Base-by-base conservation (phyloP, 2,329 filamentous ascomycete species). In the Penicillium olsonii region DNA sequence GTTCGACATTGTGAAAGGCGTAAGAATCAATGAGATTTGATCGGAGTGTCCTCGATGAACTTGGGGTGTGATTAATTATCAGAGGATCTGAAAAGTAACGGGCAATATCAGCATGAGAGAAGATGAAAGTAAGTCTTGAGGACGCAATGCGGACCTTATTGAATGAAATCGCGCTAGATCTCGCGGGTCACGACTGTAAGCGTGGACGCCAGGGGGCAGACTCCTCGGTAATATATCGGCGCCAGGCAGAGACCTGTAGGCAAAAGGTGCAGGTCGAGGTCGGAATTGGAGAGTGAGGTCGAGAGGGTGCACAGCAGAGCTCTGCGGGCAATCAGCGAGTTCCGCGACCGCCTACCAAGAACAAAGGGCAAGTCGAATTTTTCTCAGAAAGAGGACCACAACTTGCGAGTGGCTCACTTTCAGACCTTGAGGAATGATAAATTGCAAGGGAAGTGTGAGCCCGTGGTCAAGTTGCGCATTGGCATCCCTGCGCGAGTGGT, bases 1-100 rank as follows among this genome's bases (percentile, higher is more conserved):
- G 51, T 75, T 74, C 37, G 72, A 71, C 64, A 71, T 68, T 64
- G 70, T 69, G 45, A 52, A 60, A 54, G 38, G 11, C 43, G 8
- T 44, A 18, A 18, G 18, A 40, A 18, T 22, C 41, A 47, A 18
- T 35, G 39, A 22, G 26, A 12, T 10, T 14, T 15, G 10, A 29
- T 44, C 15, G 44, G 22, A 18, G 24, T 18, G 20, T 43, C 20
- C 17, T 47, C n/a, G 18, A n/a, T 9, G 22, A 17, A 15, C 9
- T 11, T 14, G 10, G 9, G 26, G 26, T 29, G 18, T 27, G 2
- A 18, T 22, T 24, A 15, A 9, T 27, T n/a, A 34, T 12, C 10
- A 5, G 17, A 14, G 14, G 27, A 4, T 12, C 47, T 50, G 26
- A 3, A 2, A n/a, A 22, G 24, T 40, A 15, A 18, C 7, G 19